Evolutionary conservation across 139 green algal genomes (phyloP).

Genomic region (Ulvella scutata): DNA sequence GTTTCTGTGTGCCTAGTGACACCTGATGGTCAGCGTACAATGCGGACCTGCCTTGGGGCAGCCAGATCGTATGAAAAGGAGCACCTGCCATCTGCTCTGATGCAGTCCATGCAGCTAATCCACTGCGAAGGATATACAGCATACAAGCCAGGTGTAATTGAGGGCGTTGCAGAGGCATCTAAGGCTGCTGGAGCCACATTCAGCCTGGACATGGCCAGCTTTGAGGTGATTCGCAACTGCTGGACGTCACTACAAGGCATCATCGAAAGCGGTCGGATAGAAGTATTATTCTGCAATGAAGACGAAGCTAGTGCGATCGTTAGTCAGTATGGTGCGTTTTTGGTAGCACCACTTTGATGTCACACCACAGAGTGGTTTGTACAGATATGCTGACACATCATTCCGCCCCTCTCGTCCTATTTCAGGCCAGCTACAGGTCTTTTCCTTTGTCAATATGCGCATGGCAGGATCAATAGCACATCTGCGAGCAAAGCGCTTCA

Average conservation of each 20-base stretch:
- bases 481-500: too few species aligned
- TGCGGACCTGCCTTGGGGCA: constrained; percentile 73
- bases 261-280: neutral
- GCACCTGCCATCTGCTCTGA: neutral
- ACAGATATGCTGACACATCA: too few species aligned
- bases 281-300: neutral
- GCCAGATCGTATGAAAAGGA: constrained; percentile 31
- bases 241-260: neutral
- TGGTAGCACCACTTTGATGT: too few species aligned
- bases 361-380: too few species aligned
- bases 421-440: too few species aligned
- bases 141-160: constrained; percentile 32
- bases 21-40: constrained; percentile 74
- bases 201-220: constrained; percentile 67
- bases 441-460: too few species aligned
- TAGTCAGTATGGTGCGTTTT: neutral
- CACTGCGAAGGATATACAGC: constrained; percentile 74
- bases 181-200: constrained; percentile 20
- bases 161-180: constrained; percentile 11
- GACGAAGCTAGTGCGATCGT: neutral
- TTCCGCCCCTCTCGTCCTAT: too few species aligned
- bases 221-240: constrained; percentile 36
- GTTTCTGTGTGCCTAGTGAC: constrained; percentile 58
- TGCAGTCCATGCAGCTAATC: constrained; percentile 19
- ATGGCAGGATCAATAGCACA: too few species aligned